phyloP scores from a whole-genome alignment of 2,329 filamentous ascomycete species.

The Cladophialophora bantiana region DNA sequence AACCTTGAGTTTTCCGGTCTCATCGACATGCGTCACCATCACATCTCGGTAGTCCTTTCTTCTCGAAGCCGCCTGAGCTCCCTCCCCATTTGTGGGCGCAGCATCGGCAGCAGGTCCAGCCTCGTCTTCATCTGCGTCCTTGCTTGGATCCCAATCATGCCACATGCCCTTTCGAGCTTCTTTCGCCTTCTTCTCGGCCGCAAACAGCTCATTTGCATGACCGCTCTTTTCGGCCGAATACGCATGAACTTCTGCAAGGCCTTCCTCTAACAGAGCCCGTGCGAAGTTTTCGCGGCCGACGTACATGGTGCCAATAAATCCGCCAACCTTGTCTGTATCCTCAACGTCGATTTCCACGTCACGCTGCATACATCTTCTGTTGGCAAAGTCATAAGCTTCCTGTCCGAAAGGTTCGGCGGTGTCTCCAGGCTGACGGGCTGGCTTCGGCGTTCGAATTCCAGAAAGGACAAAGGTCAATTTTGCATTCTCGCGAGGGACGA shows the following conservation, averaged over 20 bases:
- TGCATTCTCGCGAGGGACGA: constrained; percentile 89
- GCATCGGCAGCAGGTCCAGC: constrained; percentile 54
- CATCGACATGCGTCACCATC: constrained; percentile 87
- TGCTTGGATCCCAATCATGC: constrained; percentile 91
- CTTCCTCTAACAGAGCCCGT: constrained; percentile 91
- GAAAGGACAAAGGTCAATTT: constrained; percentile 95
- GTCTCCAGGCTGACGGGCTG: constrained; percentile 79
- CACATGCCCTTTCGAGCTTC: constrained; percentile 86
- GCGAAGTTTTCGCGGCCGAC: constrained; percentile 96
- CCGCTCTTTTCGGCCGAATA: constrained; percentile 97
- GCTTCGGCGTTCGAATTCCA: constrained; percentile 87
- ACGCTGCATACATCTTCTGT: constrained; percentile 85
- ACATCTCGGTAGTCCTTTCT: constrained; percentile 95
- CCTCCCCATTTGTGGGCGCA: constrained; percentile 60
- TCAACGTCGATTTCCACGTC: constrained; percentile 96
- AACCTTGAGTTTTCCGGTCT: constrained; percentile 82
- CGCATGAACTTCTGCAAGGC: constrained; percentile 86
- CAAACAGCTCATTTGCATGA: constrained; percentile 84
- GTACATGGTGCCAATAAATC: constrained; percentile 94
- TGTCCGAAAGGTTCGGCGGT: constrained; percentile 92
- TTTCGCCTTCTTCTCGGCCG: constrained; percentile 88
- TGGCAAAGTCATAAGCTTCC: constrained; percentile 91
- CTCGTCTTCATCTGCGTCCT: constrained; percentile 72
- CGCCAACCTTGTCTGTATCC: constrained; percentile 93
- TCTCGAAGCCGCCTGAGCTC: constrained; percentile 61